phyloP scores from a whole-genome alignment of 495 filamentous ascomycete genomes.

The Cryomyces minteri region DNA sequence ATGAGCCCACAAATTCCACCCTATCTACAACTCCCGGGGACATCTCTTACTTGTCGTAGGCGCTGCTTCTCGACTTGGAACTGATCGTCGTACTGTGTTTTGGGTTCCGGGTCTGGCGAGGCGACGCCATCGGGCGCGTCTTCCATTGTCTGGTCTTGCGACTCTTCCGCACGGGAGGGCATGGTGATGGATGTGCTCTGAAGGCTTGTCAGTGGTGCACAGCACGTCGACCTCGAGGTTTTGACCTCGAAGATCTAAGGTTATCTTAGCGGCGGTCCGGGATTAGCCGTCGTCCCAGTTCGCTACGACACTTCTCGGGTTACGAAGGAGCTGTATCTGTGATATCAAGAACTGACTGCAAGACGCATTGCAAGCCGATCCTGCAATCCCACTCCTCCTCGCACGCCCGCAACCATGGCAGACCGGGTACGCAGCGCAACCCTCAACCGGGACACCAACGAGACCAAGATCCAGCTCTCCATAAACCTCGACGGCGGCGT shows the following conservation, averaged over 20 bases:
- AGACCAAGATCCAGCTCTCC: slow-evolving; percentile 88
- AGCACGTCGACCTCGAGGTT: background rate
- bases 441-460: slow-evolving; percentile 77
- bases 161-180: background rate
- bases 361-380: too few relatives aligned
- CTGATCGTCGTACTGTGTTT: background rate
- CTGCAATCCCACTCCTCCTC: too few relatives aligned
- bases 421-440: slow-evolving; percentile 39
- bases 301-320: too few relatives aligned
- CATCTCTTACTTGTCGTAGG: background rate
- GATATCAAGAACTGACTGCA: too few relatives aligned
- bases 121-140: background rate
- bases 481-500: slow-evolving; percentile 81
- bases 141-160: background rate
- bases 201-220: too few relatives aligned
- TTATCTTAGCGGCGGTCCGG: too few relatives aligned
- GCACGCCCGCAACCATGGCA: background rate
- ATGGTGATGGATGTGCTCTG: too few relatives aligned
- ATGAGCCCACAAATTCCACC: background rate
- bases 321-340: too few relatives aligned
- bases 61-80: slow-evolving; percentile 6
- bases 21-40: background rate
- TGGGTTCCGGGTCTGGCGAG: background rate
- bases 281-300: too few relatives aligned
- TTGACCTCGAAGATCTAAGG: background rate